These are phyloP conservation scores for Cicer judaicum DNA, from an alignment of 306 rosid genomes.

Conservation along the genomic window DNA sequence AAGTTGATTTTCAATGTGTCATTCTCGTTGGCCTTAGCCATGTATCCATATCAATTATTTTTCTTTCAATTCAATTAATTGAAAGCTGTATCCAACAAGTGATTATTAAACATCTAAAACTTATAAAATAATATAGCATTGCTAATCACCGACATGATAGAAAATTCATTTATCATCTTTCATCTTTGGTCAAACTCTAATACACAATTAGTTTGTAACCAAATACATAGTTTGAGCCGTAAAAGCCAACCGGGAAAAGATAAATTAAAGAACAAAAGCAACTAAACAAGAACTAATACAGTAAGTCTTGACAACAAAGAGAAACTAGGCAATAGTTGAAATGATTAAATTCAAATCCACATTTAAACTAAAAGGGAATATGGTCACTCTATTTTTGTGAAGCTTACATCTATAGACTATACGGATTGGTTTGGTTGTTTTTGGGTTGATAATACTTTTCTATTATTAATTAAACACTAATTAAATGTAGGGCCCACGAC, in stretches of 20 bases:
- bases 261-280: not conserved
- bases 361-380: constrained; percentile 45
- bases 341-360: constrained; percentile 42
- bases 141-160: constrained; percentile 53
- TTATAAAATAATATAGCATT: constrained; percentile 15
- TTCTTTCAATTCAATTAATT: not conserved
- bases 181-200: constrained; percentile 45
- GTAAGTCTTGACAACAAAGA: constrained; percentile 9
- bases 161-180: constrained; percentile 32
- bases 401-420: constrained; percentile 30
- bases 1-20: not conserved
- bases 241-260: not conserved
- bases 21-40: constrained; percentile 2
- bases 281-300: not conserved
- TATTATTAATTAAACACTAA: constrained; percentile 6
- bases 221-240: constrained; percentile 11
- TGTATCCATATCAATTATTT: constrained; percentile 35
- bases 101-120: constrained; percentile 40
- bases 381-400: constrained; percentile 42
- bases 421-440: not conserved
- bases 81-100: constrained; percentile 59
- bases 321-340: constrained; percentile 22
- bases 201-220: constrained; percentile 45
- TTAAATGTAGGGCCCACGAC: constrained; percentile 44
- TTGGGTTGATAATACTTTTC: constrained; percentile 12